These are phyloP conservation scores for Colletotrichum caudatum DNA, from an alignment of 2,329 filamentous ascomycete genomes.

Conservation along the genomic window DNA sequence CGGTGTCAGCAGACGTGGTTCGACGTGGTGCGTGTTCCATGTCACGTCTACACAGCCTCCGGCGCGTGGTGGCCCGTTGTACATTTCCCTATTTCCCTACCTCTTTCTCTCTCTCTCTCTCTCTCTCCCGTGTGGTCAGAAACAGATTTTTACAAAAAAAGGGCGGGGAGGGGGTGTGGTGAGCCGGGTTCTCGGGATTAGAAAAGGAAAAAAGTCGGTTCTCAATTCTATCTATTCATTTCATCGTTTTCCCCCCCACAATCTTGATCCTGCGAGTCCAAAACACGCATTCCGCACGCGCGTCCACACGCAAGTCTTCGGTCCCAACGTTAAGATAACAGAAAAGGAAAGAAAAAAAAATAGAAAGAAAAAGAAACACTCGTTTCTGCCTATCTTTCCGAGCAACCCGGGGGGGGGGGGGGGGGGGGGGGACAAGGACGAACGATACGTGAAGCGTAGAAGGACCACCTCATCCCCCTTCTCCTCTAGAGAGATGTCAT, in stretches of 20 bases:
- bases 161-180: too few species aligned
- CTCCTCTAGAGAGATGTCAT: not conserved
- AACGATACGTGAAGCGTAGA: too few species aligned
- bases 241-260: not conserved
- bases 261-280: too few species aligned
- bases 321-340: too few species aligned
- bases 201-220: not conserved
- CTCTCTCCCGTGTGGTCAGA: too few species aligned
- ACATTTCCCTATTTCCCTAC: not conserved
- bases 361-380: too few species aligned
- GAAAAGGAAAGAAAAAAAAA: too few species aligned
- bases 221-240: not conserved
- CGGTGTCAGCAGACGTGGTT: not conserved
- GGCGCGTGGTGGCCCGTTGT: not conserved
- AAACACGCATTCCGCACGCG: too few species aligned
- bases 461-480: not conserved
- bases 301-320: not conserved
- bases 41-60: not conserved
- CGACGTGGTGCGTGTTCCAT: not conserved
- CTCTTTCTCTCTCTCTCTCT: not conserved
- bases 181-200: not conserved
- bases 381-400: too few species aligned
- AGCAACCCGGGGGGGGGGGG: too few species aligned
- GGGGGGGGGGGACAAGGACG: too few species aligned
- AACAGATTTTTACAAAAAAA: too few species aligned